Base-by-base conservation (phyloP, 192 early-diverging fungal genomes). In the Gryganskiella cystojenkinii region DNA sequence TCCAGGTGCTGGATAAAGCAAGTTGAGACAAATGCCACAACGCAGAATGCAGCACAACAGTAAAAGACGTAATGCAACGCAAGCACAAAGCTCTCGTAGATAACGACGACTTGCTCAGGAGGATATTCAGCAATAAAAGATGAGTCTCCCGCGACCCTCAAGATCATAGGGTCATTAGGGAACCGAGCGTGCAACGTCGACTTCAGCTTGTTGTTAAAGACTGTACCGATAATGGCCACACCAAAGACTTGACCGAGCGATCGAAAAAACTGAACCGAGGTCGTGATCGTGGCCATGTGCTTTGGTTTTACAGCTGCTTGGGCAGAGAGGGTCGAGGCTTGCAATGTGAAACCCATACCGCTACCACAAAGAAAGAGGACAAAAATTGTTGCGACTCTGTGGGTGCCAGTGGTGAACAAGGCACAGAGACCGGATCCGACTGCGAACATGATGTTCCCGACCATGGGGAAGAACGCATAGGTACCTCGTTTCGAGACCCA, bases 301-400 rank as follows among this genome's bases (percentile, higher is more conserved):
- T 40, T 5, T 40, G 13, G 37, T 5, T 40, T 13, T 13, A 40
- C 37, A 40, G 37, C 37, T 13, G 37, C 37, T 40, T 40, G 37
- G 7, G 13, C 37, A 9, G 37, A 5, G 7, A 40, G 37, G 37
- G 37, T 40, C 37, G 37, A 40, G 37, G 37, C 87, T 80, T 93
- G 92, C 69, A 94, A 81, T 53, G 87, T 80, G 34, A 67, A 82
- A 49, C 94, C 93, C 42, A 89, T 80, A 19, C 94, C 94, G 28
- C 90, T 59, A 13, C 93, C 94, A 50, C 88, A 60, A 63, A 93
- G 61, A n/a, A 94, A 65, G 55, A 94, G 67, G 45, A 82, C 85
- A 20, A 83, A 76, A 27, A 88, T 83, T 43, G 85, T 86, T 45
- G 80, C n/a, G n/a, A 60, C 81, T 10, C 67, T 19, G 30, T 79